Conservation (phyloP, 371 early-diverging fungal genomes). For the Dentiscutata heterogama region DNA sequence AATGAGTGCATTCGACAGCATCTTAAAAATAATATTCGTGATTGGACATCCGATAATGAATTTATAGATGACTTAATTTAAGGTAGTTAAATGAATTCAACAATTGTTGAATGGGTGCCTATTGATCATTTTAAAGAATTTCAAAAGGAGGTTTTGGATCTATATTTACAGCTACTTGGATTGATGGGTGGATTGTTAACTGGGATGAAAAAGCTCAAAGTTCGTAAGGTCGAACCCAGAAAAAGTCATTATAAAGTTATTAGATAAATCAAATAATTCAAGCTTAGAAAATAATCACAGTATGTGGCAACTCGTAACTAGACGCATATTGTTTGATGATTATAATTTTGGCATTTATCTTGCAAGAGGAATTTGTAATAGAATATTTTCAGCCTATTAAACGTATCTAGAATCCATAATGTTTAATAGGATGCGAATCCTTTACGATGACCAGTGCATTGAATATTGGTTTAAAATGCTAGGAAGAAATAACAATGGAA, state of each 20-base stretch:
- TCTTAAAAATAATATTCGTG: slow-evolving; percentile 17
- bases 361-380: not conserved
- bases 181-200: not conserved
- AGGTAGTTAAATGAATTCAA: not conserved
- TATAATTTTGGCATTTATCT: not conserved
- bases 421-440: too few relatives aligned
- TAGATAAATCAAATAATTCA: not conserved
- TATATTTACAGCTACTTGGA: slow-evolving; percentile 9
- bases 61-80: slow-evolving; percentile 14
- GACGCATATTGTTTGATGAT: slow-evolving; percentile 1
- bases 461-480: too few relatives aligned
- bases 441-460: too few relatives aligned
- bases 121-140: not conserved
- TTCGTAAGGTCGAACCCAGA: not conserved
- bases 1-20: not conserved
- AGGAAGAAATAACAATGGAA: too few relatives aligned
- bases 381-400: not conserved
- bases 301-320: slow-evolving; percentile 33
- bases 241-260: not conserved
- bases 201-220: not conserved
- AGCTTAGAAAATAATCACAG: too few relatives aligned
- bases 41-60: slow-evolving; percentile 27
- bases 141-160: not conserved
- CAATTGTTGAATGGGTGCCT: slow-evolving; percentile 34
- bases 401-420: too few relatives aligned